A percentile compares a stretch with the other conserved stretches of the same genome.
phyloP scores from a whole-genome alignment of 1,284 basidiomycete genomes.

The Leccinum pachyderme region DNA sequence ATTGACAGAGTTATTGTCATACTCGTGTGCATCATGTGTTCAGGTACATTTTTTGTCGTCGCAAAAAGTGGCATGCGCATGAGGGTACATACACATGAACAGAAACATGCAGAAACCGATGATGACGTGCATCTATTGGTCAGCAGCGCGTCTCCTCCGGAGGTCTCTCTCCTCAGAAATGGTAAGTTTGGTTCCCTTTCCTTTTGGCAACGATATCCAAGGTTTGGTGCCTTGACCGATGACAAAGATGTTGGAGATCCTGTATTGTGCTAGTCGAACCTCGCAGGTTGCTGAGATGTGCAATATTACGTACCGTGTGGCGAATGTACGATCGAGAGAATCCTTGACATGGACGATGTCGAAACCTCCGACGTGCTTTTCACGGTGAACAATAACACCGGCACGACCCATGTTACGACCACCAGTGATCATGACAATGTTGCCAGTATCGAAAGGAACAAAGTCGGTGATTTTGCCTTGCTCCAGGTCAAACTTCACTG shows the following conservation, averaged over 20 bases:
- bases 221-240: conserved; percentile 95
- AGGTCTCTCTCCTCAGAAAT: conserved; percentile 85
- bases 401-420: conserved; percentile 99
- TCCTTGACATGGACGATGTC: conserved; percentile 98
- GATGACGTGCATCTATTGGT: conserved; percentile 43
- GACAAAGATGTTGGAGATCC: conserved; percentile 96
- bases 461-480: conserved; percentile 94
- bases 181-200: conserved; percentile 95
- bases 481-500: conserved; percentile 95
- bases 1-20: not conserved
- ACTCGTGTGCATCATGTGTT: conserved; percentile 18
- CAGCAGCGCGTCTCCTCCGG: conserved; percentile 69
- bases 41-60: conserved; percentile 25
- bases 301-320: conserved; percentile 74
- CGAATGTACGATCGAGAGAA: conserved; percentile 91
- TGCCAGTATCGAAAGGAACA: conserved; percentile 96
- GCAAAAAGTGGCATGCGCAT: conserved; percentile 12
- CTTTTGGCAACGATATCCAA: conserved; percentile 96
- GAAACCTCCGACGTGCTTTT: conserved; percentile 97
- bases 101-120: conserved; percentile 27
- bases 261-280: conserved; percentile 32
- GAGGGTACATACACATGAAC: conserved; percentile 20
- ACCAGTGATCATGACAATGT: conserved; percentile 97
- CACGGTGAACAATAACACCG: conserved; percentile 93
- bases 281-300: not conserved